Base-by-base conservation (phyloP, 805 yeast genomes). In the Cyberlindnera petersonii region DNA sequence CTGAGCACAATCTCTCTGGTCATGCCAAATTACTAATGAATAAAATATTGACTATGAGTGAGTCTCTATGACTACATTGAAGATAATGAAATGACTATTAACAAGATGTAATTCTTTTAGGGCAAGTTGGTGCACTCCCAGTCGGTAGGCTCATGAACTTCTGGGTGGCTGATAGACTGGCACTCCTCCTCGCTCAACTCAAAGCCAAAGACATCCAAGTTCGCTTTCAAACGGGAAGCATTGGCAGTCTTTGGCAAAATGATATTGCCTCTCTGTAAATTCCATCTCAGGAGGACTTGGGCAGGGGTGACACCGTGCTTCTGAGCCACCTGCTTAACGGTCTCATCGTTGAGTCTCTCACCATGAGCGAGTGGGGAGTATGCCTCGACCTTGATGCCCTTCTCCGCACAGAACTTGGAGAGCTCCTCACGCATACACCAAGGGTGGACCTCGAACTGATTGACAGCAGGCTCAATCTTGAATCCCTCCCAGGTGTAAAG, bases 111-210 rank as follows among this genome's bases (percentile, higher is more conserved):
- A 27, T 16, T 7, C 16, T 7, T 8, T 32, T n/a, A 47, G 16
- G 47, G 47, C 43, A 43, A 31, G 28, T 33, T 31, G 17, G 47
- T 43, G 21, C 50, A 47, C 31, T 81, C 87, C 87, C 87, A 82
- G 32, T 80, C 87, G 1, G 86, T 79, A 9, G 86, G 86, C 44
- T 79, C 86, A 48, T 82, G 77, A 2, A 74, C 75, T 4, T 67
- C 58, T 0, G 82, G 81, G 42, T 74, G 78, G 39, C 68, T 74
- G 33, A 76, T 42, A 16, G 43, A 33, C 13, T 53, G 44, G 42
- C 74, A 59, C 26, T 76, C 79, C 14, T 59, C 66, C 3, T 52
- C 56, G 1, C 63, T 54, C 27, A 76, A 48, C 33, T 65, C 69
- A 47, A 80, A 79, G 16, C 65, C 66, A 51, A 64, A 74, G 8